These are phyloP conservation scores for Solanum medicagineum DNA, from an alignment of 257 asterid species.

Conservation along the genomic window DNA sequence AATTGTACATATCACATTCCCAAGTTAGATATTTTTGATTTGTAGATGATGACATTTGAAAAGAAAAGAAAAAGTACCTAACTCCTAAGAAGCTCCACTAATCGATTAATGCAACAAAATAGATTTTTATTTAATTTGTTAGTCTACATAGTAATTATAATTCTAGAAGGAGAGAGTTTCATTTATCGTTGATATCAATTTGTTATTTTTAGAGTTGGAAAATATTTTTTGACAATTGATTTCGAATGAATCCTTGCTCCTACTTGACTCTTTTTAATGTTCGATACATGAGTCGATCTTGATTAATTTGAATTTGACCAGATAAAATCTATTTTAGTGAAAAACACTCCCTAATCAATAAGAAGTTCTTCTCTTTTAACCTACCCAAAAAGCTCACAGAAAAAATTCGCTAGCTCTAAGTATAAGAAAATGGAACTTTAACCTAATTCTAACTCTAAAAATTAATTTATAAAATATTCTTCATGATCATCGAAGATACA, in stretches of 20 bases:
- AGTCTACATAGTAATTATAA: neutral
- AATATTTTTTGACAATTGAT: neutral
- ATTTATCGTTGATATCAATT: neutral
- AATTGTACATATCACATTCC: neutral
- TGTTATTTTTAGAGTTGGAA: neutral
- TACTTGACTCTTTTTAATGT: fast-evolving
- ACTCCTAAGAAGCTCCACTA: neutral
- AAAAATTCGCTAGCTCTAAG: neutral
- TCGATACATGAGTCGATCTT: neutral
- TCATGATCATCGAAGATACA: neutral
- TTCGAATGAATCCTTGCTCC: neutral
- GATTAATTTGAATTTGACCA: neutral
- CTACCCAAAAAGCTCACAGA: neutral
- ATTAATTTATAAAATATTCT: neutral
- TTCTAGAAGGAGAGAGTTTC: neutral
- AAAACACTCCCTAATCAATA: neutral
- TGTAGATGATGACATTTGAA: neutral
- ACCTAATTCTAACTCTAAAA: neutral
- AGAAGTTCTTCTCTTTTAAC: neutral
- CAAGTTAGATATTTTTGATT: neutral
- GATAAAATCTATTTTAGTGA: fast-evolving
- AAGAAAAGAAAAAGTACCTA: neutral
- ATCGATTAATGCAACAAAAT: neutral
- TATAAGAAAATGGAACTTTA: neutral
- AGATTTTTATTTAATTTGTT: neutral